phyloP scores from a whole-genome alignment of 257 asterid species.

The Solanum lycopersicoides region DNA sequence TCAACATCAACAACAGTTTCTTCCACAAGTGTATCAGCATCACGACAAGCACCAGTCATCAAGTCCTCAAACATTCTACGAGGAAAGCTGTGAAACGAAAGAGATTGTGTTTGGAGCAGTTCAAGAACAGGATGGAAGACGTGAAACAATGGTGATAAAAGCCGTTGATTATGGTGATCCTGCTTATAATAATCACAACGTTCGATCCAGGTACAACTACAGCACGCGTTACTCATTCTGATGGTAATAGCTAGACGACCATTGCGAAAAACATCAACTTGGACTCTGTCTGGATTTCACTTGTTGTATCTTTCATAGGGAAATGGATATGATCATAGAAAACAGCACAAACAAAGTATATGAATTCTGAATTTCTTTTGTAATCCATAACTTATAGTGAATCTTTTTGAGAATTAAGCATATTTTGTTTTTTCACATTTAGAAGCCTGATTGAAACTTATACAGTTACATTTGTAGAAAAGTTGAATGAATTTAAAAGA shows the following conservation, averaged over 20 bases:
- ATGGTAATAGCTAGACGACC: neutral
- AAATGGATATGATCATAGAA: neutral
- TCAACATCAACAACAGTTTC: neutral
- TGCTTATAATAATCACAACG: conserved; percentile 21
- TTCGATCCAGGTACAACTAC: conserved; percentile 69
- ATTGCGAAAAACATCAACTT: neutral
- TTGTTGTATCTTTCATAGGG: neutral
- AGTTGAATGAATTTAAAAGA: too few species aligned
- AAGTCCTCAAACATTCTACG: conserved; percentile 54
- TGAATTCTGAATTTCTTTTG: neutral
- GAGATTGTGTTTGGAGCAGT: conserved; percentile 95
- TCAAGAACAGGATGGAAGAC: conserved; percentile 71
- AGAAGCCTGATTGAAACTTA: neutral
- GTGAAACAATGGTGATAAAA: conserved; percentile 78
- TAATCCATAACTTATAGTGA: neutral
- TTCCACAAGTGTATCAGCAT: conserved; percentile 25
- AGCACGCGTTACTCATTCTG: conserved; percentile 53
- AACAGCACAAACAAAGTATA: neutral
- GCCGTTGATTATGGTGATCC: conserved; percentile 74
- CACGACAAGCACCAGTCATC: conserved; percentile 60
- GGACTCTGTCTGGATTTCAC: neutral
- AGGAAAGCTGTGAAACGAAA: conserved; percentile 47
- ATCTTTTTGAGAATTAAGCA: neutral
- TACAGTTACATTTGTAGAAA: too few species aligned
- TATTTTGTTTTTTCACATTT: neutral